Evolutionary conservation across 306 rosid species (phyloP).

Genomic region (Mucuna pruriens): DNA sequence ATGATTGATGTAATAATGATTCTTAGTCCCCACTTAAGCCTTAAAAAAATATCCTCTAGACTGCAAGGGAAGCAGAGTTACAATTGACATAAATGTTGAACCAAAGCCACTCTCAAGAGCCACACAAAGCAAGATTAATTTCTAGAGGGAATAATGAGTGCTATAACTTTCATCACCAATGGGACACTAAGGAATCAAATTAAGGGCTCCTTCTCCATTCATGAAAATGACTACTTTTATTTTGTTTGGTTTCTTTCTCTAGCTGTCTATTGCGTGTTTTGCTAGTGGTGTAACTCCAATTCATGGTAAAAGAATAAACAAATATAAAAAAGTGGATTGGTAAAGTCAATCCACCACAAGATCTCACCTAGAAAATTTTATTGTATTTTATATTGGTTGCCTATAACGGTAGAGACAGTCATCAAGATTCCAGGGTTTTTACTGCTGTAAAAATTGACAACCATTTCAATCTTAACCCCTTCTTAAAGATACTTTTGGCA

Average conservation of each 20-base stretch:
- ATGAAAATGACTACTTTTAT: conserved; percentile 51
- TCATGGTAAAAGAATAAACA: not conserved
- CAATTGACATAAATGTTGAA: conserved; percentile 32
- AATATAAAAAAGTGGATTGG: not conserved
- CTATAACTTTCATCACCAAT: conserved; percentile 39
- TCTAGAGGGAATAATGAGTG: conserved; percentile 38
- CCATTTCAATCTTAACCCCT: conserved; percentile 7
- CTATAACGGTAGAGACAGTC: not conserved
- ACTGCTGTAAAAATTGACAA: conserved; percentile 23
- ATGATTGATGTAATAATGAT: conserved; percentile 58
- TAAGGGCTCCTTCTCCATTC: conserved; percentile 34
- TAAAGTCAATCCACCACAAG: conserved; percentile 27
- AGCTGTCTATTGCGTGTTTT: not conserved
- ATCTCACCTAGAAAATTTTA: not conserved
- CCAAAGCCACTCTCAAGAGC: conserved; percentile 49
- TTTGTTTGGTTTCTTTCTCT: conserved; percentile 9
- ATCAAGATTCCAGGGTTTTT: conserved; percentile 27
- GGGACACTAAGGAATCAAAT: conserved; percentile 46
- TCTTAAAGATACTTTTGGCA: not conserved
- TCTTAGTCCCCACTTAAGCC: conserved; percentile 50
- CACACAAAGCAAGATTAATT: conserved; percentile 39
- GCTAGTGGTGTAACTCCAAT: conserved; percentile 21
- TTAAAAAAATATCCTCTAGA: conserved; percentile 6
- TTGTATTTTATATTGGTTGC: not conserved
- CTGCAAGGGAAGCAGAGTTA: conserved; percentile 7